Evolutionary conservation across 129 eudicot genomes (phyloP), one percentile per base, ranked within the genome.

Genomic region (Tanacetum coccineum): DNA sequence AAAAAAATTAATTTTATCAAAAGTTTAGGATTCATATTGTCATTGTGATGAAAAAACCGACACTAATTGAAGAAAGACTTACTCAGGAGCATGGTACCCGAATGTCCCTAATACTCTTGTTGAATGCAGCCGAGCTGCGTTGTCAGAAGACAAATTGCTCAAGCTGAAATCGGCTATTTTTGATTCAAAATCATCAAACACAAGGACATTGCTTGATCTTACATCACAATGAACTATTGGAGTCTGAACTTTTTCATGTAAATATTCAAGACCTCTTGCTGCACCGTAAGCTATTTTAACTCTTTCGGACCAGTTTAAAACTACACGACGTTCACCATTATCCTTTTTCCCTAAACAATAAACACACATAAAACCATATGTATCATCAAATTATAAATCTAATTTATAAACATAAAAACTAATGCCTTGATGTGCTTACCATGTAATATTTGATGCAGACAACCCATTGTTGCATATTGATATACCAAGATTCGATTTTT

Each of bases 291-390:
- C 83, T 49, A 80, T 70, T 53, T 54, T 74, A 32, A 65, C 84
- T 47, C 83, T 75, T 54, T 76, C 76, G 39, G 12, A 45, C 80
- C 76, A 76, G 11, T 54, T 30, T 42, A 76, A 25, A 53, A 25
- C 67, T 9, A 84, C 81, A 39, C 90, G 90, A 8, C 84, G 86
- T 74, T 79, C 96, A 30, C 84, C 83, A 26, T 84, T 86, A 53
- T 86, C 95, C 75, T 86, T 86, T 28, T 84, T 76, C 32, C 92
- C 98, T 92, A 46, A 26, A 40, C 47, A 18, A 30, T 18, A 19
- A 53, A 53, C 10, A 19, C 46, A 53, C 6, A 19, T 45, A 56
- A 32, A 60, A 60, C 36, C 59, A 45, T 74, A 36, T 36, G 42
- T 36, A 7, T 36, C 42, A 36, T 36, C 4, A 64, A 60, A 4